phyloP scores from a whole-genome alignment of 768 basidiomycete species.

The Tylopilus vinaceipallidus region DNA sequence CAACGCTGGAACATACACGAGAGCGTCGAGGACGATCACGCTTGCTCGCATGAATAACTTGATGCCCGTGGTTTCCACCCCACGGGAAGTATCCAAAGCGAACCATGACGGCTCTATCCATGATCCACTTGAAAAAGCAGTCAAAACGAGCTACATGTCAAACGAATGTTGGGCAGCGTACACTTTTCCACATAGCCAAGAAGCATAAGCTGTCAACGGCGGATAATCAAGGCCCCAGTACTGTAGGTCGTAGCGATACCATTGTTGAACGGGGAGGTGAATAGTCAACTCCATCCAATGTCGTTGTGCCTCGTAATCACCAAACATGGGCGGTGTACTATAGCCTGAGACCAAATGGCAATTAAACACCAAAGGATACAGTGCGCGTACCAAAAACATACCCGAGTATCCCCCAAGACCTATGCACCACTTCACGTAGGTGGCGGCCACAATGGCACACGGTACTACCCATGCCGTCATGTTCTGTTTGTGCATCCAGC shows the following conservation, averaged over 20 bases:
- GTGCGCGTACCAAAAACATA: constrained; percentile 33
- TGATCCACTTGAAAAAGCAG: constrained; percentile 39
- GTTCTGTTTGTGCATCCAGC: constrained; percentile 76
- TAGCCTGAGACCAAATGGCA: constrained; percentile 43
- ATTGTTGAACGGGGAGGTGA: constrained; percentile 69
- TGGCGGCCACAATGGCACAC: constrained; percentile 47
- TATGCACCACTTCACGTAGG: constrained; percentile 63
- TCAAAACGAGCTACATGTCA: constrained; percentile 3
- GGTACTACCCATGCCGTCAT: constrained; percentile 62
- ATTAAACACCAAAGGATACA: not conserved
- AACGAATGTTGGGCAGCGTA: constrained; percentile 38
- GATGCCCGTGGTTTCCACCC: constrained; percentile 63
- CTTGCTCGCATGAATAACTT: constrained; percentile 80
- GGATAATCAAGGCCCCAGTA: constrained; percentile 98
- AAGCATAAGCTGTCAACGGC: constrained; percentile 86
- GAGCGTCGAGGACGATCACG: constrained; percentile 63
- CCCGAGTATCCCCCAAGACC: constrained; percentile 84
- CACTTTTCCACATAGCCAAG: constrained; percentile 80
- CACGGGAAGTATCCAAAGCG: constrained; percentile 64
- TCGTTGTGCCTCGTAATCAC: constrained; percentile 91
- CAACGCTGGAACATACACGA: constrained; percentile 76
- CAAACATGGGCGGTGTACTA: constrained; percentile 76
- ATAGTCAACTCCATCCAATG: constrained; percentile 94
- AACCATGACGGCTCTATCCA: constrained; percentile 64
- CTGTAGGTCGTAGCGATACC: constrained; percentile 86